These are phyloP conservation scores for Phlebiopsis flavidoalba DNA, from an alignment of 768 basidiomycete genomes.

Conservation along the genomic window DNA sequence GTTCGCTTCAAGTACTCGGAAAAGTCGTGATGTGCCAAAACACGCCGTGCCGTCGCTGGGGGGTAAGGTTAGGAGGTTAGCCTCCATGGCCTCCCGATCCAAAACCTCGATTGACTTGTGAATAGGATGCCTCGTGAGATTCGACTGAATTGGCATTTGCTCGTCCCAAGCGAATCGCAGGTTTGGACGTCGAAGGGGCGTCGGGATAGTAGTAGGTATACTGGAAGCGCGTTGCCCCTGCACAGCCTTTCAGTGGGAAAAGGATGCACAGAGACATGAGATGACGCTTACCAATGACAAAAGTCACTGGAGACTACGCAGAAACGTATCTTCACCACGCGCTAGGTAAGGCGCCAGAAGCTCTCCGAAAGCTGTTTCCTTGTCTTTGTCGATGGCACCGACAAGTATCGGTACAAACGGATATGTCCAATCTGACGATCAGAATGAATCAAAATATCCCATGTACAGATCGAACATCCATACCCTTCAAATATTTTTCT, in stretches of 20 bases:
- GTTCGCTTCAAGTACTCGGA: constrained; percentile 64
- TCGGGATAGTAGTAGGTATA: constrained; percentile 86
- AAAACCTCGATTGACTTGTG: constrained; percentile 77
- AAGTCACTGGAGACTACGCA: constrained; percentile 95
- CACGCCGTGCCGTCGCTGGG: constrained; percentile 43
- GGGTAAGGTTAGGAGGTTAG: constrained; percentile 56
- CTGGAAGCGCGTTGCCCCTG: constrained; percentile 81
- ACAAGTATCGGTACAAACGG: constrained; percentile 89
- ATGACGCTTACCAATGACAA: constrained; percentile 79
- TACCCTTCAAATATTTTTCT: constrained; percentile 82
- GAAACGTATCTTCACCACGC: constrained; percentile 72
- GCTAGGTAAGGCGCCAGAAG: constrained; percentile 79
- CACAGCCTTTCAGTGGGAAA: neutral
- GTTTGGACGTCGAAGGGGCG: constrained; percentile 39
- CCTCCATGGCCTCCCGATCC: constrained; percentile 84
- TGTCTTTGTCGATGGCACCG: constrained; percentile 59
- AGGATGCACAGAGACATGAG: neutral
- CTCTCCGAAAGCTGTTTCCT: constrained; percentile 59
- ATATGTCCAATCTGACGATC: constrained; percentile 57
- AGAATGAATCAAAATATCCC: neutral
- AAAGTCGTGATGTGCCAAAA: constrained; percentile 57
- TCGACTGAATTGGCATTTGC: constrained; percentile 30
- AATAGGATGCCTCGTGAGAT: constrained; percentile 54
- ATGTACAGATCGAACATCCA: neutral
- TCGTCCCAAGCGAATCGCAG: constrained; percentile 48